Evolutionary conservation across 352 stramenopile genomes (phyloP), one percentile per base, ranked within the genome.

Genomic region (Globisporangium nunn): DNA sequence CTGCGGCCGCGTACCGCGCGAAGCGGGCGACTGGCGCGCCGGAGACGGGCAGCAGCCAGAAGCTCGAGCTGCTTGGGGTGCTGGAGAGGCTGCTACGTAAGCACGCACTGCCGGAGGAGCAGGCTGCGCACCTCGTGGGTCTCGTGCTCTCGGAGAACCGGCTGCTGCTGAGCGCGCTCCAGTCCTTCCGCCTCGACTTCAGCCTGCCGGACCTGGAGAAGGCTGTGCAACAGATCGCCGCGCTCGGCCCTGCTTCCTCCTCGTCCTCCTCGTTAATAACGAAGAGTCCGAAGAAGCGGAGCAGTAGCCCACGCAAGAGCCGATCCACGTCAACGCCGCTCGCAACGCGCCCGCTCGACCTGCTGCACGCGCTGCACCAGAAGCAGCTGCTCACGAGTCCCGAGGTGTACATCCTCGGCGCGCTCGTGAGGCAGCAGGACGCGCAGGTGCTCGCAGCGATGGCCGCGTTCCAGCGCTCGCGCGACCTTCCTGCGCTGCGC

Each of bases 341-440:
- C n/a, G 56, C 64, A 15, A 40, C 55, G 23, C 61, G 62, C 8
- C 64, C 72, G 1, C 59, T 78, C 29, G 67, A 76, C 7, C 54
- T 86, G n/a, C 62, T 88, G 15, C 49, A 64, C 17, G 70, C 68
- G 17, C 47, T 91, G 29, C 67, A 83, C 47, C 61, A 71, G 23
- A 76, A 85, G 59, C 66, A 74, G 14, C 81, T 88, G 78, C 54
- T 91, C 39, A 91, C 80, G 23, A 77, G 59, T 2, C 60, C 86
- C 12, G 78, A 91, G 58, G 40, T 75, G 33, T 74, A 88, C 35
- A 72, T 88, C 28, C 17, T 91, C 23, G 62, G 68, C 37, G 76
- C 78, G 7, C 61, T 91, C 8, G 66, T 91, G n/a, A 66, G 69
- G 8, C 80, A 91, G 49, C 60, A 75, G 2, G 78, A 88, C 45